Evolutionary conservation across 2,329 filamentous ascomycete genomes (phyloP).

Genomic region (Pezicula radicicola): DNA sequence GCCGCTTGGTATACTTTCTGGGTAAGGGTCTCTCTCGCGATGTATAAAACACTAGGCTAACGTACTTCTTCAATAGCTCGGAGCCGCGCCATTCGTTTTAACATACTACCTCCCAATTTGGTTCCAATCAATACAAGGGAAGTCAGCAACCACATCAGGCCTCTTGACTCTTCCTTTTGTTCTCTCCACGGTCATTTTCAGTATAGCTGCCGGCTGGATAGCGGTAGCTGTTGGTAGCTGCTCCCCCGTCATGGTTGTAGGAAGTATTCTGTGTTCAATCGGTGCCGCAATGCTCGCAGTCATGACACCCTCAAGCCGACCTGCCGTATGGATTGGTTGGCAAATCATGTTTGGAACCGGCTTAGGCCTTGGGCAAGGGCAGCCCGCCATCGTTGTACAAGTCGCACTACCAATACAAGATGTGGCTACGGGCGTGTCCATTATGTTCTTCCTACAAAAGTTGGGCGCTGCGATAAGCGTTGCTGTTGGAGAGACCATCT

Average conservation of each 20-base stretch:
- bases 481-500: neutral
- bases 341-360: conserved; percentile 43
- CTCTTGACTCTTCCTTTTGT: conserved; percentile 1
- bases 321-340: conserved; percentile 45
- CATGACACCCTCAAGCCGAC: conserved; percentile 32
- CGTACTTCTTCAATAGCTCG: conserved; percentile 24
- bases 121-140: conserved; percentile 4
- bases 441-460: conserved; percentile 6
- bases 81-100: conserved; percentile 25
- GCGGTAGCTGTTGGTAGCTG: conserved; percentile 31
- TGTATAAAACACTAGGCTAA: conserved; percentile 26
- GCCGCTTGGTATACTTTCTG: too few relatives aligned
- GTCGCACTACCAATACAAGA: conserved; percentile 41
- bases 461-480: neutral
- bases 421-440: conserved; percentile 39
- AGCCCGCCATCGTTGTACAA: conserved; percentile 23
- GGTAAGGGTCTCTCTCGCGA: too few relatives aligned
- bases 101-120: conserved; percentile 13
- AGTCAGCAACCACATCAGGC: neutral
- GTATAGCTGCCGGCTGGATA: conserved; percentile 19
- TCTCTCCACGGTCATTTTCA: conserved; percentile 18
- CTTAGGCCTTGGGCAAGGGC: conserved; percentile 39
- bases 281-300: conserved; percentile 37
- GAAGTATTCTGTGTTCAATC: conserved; percentile 34
- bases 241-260: conserved; percentile 39